A percentile compares a stretch with the other conserved stretches of the same genome.
Evolutionary conservation across 768 basidiomycete species (phyloP).

Genomic region (Suillus clintonianus): DNA sequence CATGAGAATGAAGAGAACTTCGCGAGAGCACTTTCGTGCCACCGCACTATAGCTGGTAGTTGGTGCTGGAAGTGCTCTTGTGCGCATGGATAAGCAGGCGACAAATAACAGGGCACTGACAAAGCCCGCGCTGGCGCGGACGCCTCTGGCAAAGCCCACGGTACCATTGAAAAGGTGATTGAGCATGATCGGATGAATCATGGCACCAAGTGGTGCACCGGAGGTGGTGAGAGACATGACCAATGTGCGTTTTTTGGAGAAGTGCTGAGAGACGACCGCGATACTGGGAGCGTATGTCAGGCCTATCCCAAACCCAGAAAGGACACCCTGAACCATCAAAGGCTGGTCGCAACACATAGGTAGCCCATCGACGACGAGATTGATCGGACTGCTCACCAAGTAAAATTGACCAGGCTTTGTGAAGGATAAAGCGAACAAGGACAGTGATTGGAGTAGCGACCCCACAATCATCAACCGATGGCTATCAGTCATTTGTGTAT

Average conservation of each 20-base stretch:
- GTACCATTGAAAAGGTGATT: conserved; percentile 45
- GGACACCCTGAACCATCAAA: conserved; percentile 46
- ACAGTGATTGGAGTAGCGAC: conserved; percentile 16
- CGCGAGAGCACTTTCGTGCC: conserved; percentile 21
- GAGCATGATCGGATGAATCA: conserved; percentile 61
- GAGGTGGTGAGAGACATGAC: conserved; percentile 49
- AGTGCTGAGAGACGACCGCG: conserved; percentile 46
- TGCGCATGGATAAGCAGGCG: conserved; percentile 39
- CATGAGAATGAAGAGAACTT: conserved; percentile 25
- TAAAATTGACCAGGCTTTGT: conserved; percentile 38
- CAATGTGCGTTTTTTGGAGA: conserved; percentile 39
- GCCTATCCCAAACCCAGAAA: conserved; percentile 43
- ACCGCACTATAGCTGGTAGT: conserved; percentile 17
- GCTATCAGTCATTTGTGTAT: neutral
- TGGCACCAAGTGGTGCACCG: conserved; percentile 54
- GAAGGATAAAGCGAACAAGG: conserved; percentile 42
- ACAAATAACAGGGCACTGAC: conserved; percentile 37
- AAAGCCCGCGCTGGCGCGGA: conserved; percentile 42
- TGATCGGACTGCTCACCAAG: conserved; percentile 25
- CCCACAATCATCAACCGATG: conserved; percentile 14
- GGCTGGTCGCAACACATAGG: conserved; percentile 23
- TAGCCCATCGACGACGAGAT: neutral
- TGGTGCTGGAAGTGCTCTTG: conserved; percentile 29
- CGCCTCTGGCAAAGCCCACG: conserved; percentile 45
- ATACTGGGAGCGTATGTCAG: conserved; percentile 46